Evolutionary conservation across 306 rosid species (phyloP), one percentile per base, ranked within the genome.

Genomic region (Begonia fuchsioides): DNA sequence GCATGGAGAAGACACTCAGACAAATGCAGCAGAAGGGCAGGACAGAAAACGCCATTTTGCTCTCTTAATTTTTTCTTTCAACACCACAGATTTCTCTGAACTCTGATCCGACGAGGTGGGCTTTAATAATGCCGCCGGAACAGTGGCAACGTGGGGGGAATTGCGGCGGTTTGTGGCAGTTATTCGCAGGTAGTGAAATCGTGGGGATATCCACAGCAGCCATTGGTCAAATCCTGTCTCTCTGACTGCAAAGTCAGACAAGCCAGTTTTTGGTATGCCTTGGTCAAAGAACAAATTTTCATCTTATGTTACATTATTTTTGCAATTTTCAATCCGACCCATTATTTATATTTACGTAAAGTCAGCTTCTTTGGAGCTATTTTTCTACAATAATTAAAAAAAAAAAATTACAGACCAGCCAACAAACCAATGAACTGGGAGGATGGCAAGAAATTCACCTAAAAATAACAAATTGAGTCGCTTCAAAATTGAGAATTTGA

Each of bases 31-130:
- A 74, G 41, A 46, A 61, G 1, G 8, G 14, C 38, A 1, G 11
- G 41, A 7, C 17, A 18, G 17, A 56, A 80, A 63, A 12, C 79
- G 57, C 78, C 66, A 62, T 51, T 48, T 49, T 16, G 20, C 17
- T 7, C 41, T 15, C 41, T 38, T 51, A 18, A 38, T 53, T 53
- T 53, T 16, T 13, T 17, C 7, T 43, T 45, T 32, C 12, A 2
- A n/a, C 35, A 0, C 0, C 5, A 26, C 35, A 5, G 35, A 26
- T 1, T 26, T 0, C 35, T 26, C 35, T 8, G 35, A 26, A 2
- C 35, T 26, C 8, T 26, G 35, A 8, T 4, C 35, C 1, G 35
- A 1, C 35, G 45, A 10, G 45, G 14, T 41, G 12, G 14, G 45
- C n/a, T 41, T 11, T 41, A 41, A 41, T n/a, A 41, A 41, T 41